A percentile compares a stretch with the other conserved stretches of the same genome.
Conservation (phyloP, 768 basidiomycete species). For the Suillus sp. region DNA sequence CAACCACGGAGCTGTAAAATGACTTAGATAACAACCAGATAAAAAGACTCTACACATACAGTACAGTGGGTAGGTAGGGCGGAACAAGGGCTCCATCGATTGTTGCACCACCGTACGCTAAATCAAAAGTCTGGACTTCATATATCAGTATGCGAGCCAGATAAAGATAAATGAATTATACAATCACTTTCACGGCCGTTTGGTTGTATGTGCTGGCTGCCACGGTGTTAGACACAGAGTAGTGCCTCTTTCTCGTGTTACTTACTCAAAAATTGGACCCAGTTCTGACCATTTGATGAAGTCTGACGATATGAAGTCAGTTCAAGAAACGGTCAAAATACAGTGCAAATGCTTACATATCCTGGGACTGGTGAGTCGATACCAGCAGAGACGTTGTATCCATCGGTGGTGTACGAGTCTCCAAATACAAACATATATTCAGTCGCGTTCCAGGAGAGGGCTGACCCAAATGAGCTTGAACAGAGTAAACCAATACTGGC, state of each 20-base stretch:
- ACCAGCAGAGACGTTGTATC: conserved; percentile 61
- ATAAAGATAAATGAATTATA: background rate
- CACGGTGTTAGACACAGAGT: conserved; percentile 11
- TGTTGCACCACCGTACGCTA: conserved; percentile 68
- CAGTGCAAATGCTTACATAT: conserved; percentile 40
- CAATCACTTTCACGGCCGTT: conserved; percentile 47
- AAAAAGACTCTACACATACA: conserved; percentile 41
- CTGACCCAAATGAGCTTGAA: conserved; percentile 15
- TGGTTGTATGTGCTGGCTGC: conserved; percentile 57
- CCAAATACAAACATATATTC: conserved; percentile 63
- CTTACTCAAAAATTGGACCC: conserved; percentile 57
- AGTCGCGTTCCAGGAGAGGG: conserved; percentile 52
- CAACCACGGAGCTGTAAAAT: conserved; percentile 32
- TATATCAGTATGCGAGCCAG: conserved; percentile 4
- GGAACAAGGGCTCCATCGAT: conserved; percentile 59
- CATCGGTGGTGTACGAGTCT: conserved; percentile 62
- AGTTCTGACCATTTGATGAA: conserved; percentile 64
- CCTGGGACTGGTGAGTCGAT: conserved; percentile 53
- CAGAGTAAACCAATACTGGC: conserved; percentile 13
- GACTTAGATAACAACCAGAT: background rate
- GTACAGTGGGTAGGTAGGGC: conserved; percentile 52
- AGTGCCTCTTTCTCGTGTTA: background rate
- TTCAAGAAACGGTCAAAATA: conserved; percentile 3
- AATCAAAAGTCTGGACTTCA: conserved; percentile 56
- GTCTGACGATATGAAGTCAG: conserved; percentile 38